A percentile compares a stretch with the other conserved stretches of the same genome.
phyloP scores from a whole-genome alignment of 495 filamentous ascomycete genomes.

The Penicillium riverlandense region DNA sequence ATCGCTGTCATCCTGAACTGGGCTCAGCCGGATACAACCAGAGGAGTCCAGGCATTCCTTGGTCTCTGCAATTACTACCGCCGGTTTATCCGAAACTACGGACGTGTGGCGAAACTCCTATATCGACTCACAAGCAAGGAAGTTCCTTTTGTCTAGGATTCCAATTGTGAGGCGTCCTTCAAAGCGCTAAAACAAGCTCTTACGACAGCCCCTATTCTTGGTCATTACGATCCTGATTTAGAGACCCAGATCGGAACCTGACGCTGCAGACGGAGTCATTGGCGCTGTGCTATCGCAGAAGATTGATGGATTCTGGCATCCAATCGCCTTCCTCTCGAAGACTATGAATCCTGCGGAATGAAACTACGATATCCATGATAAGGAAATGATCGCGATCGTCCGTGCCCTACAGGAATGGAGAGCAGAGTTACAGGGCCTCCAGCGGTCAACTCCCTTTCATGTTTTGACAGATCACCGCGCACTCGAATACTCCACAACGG shows the following conservation, averaged over 20 bases:
- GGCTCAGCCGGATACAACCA: background rate
- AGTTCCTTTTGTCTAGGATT: no score
- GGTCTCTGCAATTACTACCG: conserved; percentile 25
- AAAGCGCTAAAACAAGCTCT: conserved; percentile 6
- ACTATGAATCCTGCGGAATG: conserved; percentile 9
- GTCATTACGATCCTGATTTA: conserved; percentile 3
- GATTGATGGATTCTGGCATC: conserved; percentile 3
- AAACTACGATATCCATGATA: conserved; percentile 26
- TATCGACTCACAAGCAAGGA: background rate
- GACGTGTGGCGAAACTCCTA: conserved; percentile 6
- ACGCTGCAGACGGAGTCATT: conserved; percentile 9
- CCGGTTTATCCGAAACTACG: conserved; percentile 19
- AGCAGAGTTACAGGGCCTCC: conserved; percentile 8
- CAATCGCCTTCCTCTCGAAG: conserved; percentile 17
- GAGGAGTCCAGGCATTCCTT: conserved; percentile 15
- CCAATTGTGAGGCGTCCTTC: background rate
- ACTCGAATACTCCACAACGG: no score
- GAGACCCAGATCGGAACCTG: conserved; percentile 9
- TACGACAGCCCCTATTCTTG: conserved; percentile 3
- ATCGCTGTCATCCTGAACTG: conserved; percentile 13
- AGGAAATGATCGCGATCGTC: conserved; percentile 16
- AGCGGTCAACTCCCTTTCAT: background rate
- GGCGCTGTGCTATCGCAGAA: conserved; percentile 7
- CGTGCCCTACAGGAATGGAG: conserved; percentile 5
- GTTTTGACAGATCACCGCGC: conserved; percentile 8